Base-by-base conservation (phyloP, 1,284 basidiomycete species). In the Boletellus deceptivus region DNA sequence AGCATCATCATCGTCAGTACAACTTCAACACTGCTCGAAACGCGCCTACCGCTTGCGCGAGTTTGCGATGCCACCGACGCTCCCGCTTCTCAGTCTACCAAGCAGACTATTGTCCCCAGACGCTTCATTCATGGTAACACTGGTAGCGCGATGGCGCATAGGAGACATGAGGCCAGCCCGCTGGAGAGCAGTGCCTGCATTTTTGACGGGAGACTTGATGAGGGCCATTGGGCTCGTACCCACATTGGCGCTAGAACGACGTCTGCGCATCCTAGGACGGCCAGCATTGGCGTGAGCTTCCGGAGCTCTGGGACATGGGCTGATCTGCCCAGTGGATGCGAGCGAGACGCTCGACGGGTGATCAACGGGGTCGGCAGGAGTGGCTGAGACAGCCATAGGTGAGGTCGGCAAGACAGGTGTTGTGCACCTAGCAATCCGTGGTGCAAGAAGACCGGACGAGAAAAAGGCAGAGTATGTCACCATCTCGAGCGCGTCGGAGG, bases 371-470 rank as follows among this genome's bases (percentile, higher is more conserved):
- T 78, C 75, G 35, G 69, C 67, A 31, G 69, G 60, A 13, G 58
- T 61, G 2, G 62, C 20, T 31, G 66, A 51, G 6, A 65, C 52
- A 4, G 62, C 68, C 16, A 71, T 62, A 2, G 73, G 65, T 1
- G 74, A 71, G 3, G 74, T 70, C 1, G 70, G 60, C 2, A 65
- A 50, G 6, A 62, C 60, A 5, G 71, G 71, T 10, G 70, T 58
- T 35, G 60, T 58, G 36, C 56, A 57, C 58, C 62, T 58, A 16
- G 59, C 48, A 39, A 66, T 49, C 44, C 65, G 65, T 5, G 75
- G 68, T 10, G 81, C 80, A 34, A 81, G 77, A 27, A 83, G 72
- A 18, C 81, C 81, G 35, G 82, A 82, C 13, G 81, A 79, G 65
- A 83, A 83, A 60, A 83, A 80, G 7, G 75, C 65, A 37, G 82